Conservation (phyloP, 2,329 filamentous ascomycete species). For the Colletotrichum australisinense region DNA sequence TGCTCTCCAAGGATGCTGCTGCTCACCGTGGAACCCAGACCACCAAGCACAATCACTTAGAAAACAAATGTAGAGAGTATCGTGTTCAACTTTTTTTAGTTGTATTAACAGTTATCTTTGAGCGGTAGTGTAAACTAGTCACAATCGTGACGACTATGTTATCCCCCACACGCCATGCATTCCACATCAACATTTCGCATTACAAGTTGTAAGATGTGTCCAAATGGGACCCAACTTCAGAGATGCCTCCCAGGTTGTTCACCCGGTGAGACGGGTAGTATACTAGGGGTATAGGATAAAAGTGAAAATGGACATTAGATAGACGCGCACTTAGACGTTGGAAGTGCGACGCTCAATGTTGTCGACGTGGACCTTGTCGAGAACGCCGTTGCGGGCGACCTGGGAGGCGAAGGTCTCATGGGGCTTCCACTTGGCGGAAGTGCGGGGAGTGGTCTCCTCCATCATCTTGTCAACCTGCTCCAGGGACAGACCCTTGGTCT, state of each 20-base stretch:
- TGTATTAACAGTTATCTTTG: constrained; percentile 10
- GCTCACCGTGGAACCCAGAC: background rate
- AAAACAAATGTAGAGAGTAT: background rate
- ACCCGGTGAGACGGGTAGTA: constrained; percentile 8
- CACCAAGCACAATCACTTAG: background rate
- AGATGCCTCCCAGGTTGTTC: constrained; percentile 6
- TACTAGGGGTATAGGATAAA: constrained; percentile 13
- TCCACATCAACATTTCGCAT: constrained; percentile 33
- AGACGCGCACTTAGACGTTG: constrained; percentile 44
- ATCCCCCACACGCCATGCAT: constrained; percentile 30
- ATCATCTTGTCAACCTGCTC: constrained; percentile 90
- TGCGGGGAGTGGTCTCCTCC: constrained; percentile 84
- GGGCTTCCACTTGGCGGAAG: constrained; percentile 81
- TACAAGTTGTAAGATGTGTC: constrained; percentile 15
- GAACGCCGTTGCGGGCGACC: constrained; percentile 48
- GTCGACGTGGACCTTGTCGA: constrained; percentile 43
- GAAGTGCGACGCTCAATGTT: constrained; percentile 46
- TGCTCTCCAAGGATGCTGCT: background rate
- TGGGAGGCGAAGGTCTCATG: constrained; percentile 74
- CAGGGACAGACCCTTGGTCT: constrained; percentile 81
- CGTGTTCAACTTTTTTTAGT: background rate
- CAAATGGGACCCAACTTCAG: constrained; percentile 4
- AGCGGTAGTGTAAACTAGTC: constrained; percentile 5
- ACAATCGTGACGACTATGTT: constrained; percentile 17
- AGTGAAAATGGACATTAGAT: constrained; percentile 40